Conservation (phyloP, 2,329 filamentous ascomycete genomes). For the Verticillium dahliae region DNA sequence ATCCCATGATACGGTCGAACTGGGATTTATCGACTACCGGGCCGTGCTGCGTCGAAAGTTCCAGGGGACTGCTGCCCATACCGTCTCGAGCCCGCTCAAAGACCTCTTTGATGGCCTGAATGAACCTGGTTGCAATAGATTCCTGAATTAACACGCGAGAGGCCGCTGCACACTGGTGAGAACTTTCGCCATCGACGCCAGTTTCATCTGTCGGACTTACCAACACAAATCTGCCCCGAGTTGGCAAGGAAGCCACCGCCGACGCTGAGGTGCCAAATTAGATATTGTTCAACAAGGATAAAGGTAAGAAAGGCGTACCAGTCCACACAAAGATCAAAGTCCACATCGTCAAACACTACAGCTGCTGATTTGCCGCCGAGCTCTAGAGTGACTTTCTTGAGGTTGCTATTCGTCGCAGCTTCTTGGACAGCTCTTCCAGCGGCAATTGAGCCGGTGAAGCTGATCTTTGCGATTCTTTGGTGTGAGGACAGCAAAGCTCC, state of each 20-base stretch:
- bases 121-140: slow-evolving; percentile 29
- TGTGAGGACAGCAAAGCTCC: slow-evolving; percentile 60
- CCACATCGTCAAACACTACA: slow-evolving; percentile 37
- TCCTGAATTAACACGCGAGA: slow-evolving; percentile 8
- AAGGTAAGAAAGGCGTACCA: slow-evolving; percentile 41
- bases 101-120: slow-evolving; percentile 57
- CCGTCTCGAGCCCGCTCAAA: slow-evolving; percentile 44
- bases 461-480: slow-evolving; percentile 60
- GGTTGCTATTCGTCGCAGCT: slow-evolving; percentile 47
- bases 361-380: slow-evolving; percentile 37
- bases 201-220: slow-evolving; percentile 52
- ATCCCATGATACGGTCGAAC: slow-evolving; percentile 28
- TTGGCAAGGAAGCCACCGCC: slow-evolving; percentile 21
- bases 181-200: slow-evolving; percentile 63
- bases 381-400: slow-evolving; percentile 38
- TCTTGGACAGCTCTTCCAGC: slow-evolving; percentile 66
- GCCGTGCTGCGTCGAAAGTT: slow-evolving; percentile 57
- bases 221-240: slow-evolving; percentile 15
- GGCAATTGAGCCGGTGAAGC: slow-evolving; percentile 64
- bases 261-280: slow-evolving; percentile 36
- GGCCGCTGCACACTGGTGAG: slow-evolving; percentile 27
- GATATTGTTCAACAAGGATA: slow-evolving; percentile 14
- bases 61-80: slow-evolving; percentile 61
- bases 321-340: slow-evolving; percentile 53
- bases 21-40: slow-evolving; percentile 46